Evolutionary conservation across 768 basidiomycete species (phyloP), one percentile per base, ranked within the genome.

Genomic region (Mycena capillaripes): DNA sequence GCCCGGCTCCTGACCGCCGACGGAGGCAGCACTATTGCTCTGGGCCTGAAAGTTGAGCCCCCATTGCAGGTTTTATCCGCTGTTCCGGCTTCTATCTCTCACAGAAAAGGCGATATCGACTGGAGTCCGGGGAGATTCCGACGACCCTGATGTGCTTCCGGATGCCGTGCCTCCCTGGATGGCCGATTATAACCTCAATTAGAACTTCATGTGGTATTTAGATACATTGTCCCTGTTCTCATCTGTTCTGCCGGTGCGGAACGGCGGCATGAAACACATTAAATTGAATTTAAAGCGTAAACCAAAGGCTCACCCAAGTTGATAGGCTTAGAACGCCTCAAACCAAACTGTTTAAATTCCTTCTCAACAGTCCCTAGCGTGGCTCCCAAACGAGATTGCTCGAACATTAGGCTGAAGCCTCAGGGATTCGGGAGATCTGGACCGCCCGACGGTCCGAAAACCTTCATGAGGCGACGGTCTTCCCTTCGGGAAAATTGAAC

Each of bases 401-500:
- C 7, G 36, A 58, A 60, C 3, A n/a, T 34, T 14, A 29, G n/a
- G 8, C 27, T 8, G 29, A 69, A 52, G 1, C n/a, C n/a, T n/a
- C n/a, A n/a, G n/a, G n/a, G n/a, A n/a, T n/a, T n/a, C n/a, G n/a
- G n/a, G n/a, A n/a, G n/a, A n/a, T n/a, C n/a, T n/a, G n/a, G n/a
- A n/a, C n/a, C n/a, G n/a, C n/a, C n/a, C n/a, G n/a, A 10, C 36
- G 59, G 59, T 14, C 87, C 81, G 72, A 88, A 87, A 10, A 88
- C 71, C 68, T 88, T 87, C 62, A 88, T 71, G 76, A 87, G 88
- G n/a, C 85, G 16, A 30, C 32, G 2, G 25, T 42, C 40, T 44
- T 55, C 16, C 55, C 65, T 21, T n/a, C 19, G 2, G 36, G 25
- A 19, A 57, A 29, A 2, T n/a, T 17, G 65, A 66, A 66, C 23